Base-by-base conservation (phyloP, 129 eudicot genomes). In the Centaurea solstitialis region DNA sequence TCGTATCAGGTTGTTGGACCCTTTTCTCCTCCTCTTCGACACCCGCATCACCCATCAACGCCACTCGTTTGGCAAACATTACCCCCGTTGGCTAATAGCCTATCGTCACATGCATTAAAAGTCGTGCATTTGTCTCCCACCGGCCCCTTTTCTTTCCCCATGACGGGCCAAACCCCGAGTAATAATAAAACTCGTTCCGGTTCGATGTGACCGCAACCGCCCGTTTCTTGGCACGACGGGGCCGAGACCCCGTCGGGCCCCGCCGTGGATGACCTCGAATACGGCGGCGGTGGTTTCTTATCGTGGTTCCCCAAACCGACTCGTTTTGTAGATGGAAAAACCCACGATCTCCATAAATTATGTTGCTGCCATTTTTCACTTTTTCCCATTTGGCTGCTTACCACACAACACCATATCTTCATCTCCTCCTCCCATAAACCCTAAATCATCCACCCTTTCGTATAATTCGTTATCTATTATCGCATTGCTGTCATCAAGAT, bases 131-230 rank as follows among this genome's bases (percentile, higher is more conserved):
- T 30, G 17, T 76, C 28, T 53, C 22, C 57, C 22, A 20, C 71
- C 33, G 77, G 3, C 91, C 88, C 79, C 93, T 89, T 75, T 79
- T 89, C 85, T 85, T 89, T 18, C 94, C 94, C 98, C 98, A 93
- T 4, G 84, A 70, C 4, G 98, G 98, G n/a, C 98, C 97, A 20
- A 93, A 93, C 68, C 97, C 98, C 6, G 94, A 89, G 78, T 93
- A 93, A 7, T 93, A 93, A 73, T 86, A 89, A 40, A 84, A 88
- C 20, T 88, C 89, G 26, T 86, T 30, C 5, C 92, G 91, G 37
- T 89, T 85, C 0, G 85, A 40, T 2, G 78, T 69, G 3, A 22
- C 4, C 0, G 74, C 24, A 7, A 73, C 17, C 8, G 78, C 59
- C 17, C 72, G 70, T 62, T 74, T 70, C 76, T 83, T 92, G 23